A percentile compares a stretch with the other conserved stretches of the same genome.
Conservation (phyloP, 768 basidiomycete genomes). For the Pisolithus microcarpus region DNA sequence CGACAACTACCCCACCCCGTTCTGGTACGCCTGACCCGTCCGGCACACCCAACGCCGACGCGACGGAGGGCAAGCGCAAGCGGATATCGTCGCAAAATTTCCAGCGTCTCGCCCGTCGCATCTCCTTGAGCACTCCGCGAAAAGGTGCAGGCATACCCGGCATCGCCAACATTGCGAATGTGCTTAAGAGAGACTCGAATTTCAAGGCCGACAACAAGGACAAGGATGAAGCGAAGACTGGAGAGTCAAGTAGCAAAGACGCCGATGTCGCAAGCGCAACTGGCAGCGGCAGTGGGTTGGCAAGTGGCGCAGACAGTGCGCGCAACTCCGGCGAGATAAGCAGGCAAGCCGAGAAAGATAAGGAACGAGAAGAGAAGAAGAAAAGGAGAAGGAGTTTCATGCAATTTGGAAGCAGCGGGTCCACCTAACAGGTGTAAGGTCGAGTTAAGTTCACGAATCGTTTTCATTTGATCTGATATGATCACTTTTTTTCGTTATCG, state of each 20-base stretch:
- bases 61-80: slow-evolving; percentile 65
- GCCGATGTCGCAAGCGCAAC: slow-evolving; percentile 7
- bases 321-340: slow-evolving; percentile 44
- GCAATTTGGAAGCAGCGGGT: slow-evolving; percentile 30
- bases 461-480: not conserved
- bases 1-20: slow-evolving; percentile 50
- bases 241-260: slow-evolving; percentile 13
- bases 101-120: slow-evolving; percentile 68
- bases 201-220: slow-evolving; percentile 31
- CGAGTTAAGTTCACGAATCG: slow-evolving; percentile 1
- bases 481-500: not conserved
- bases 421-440: not conserved
- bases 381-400: slow-evolving; percentile 54
- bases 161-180: slow-evolving; percentile 23
- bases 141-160: slow-evolving; percentile 39
- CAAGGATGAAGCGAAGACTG: slow-evolving; percentile 25
- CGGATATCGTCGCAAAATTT: slow-evolving; percentile 83
- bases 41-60: slow-evolving; percentile 53
- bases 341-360: slow-evolving; percentile 46
- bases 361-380: slow-evolving; percentile 52
- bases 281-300: slow-evolving; percentile 1
- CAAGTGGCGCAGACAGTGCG: slow-evolving; percentile 35
- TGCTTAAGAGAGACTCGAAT: slow-evolving; percentile 24
- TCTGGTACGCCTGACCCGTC: slow-evolving; percentile 68
- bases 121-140: slow-evolving; percentile 57